Base-by-base conservation (phyloP, 257 asterid species). In the Voacanga thouarsii region DNA sequence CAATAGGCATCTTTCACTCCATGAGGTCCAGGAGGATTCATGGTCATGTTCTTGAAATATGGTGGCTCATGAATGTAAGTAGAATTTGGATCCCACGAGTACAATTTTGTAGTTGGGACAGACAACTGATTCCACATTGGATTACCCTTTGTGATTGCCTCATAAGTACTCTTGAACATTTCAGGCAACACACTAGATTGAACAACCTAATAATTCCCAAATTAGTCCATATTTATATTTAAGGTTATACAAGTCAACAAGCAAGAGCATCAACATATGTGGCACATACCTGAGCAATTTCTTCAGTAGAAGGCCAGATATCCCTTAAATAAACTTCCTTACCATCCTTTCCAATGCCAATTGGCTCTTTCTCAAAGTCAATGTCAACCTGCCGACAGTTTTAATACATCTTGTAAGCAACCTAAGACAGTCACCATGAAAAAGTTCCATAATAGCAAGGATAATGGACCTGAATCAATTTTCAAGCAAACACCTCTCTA, bases 51-150 rank as follows among this genome's bases (percentile, higher is more conserved):
- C 92, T 94, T 91, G 76, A 94, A 94, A 85, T 94, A 94, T 47
- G 99, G 99, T 28, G 97, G 97, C 81, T 94, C 97, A 10, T 94
- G 99, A 81, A 94, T 94, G 90, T 94, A 94, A 15, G 99, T 92
- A 3, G 99, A 94, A 28, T 45, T 89, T 49, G 90, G 83, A 56
- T 94, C 99, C 99, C 99, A 94, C 7, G 95, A 87, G 85, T 92
- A 94, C 71, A 92, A 79, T 83, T 91, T 89, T 77, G 89, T 70
- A 41, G 83, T 71, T 71, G 96, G 91, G 63, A 92, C 89, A 18
- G 97, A 84, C 63, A 94, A 84, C 71, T 94, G 84, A 80, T 94
- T 94, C 97, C 97, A 94, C 95, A 88, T 90, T 82, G 95, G 89
- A 81, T 94, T 92, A 37, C 97, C 99, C 83, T 85, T 81, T 4